A percentile compares a stretch with the other conserved stretches of the same genome.
Evolutionary conservation across 495 filamentous ascomycete genomes (phyloP).

Genomic region (Filosporella fistucella): DNA sequence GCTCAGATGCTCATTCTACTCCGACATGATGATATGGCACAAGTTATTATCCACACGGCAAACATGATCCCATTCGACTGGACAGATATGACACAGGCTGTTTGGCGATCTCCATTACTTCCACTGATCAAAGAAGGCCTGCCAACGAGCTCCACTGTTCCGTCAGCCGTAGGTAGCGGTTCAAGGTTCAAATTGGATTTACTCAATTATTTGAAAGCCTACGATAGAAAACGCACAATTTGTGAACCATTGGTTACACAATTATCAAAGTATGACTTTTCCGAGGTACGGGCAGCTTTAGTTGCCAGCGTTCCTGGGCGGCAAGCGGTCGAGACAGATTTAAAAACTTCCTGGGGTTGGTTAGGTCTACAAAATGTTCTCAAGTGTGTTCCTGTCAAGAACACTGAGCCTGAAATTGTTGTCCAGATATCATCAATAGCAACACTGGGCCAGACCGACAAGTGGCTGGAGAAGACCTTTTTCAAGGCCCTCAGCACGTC

Average conservation of each 20-base stretch:
- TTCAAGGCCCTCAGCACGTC: constrained; percentile 32
- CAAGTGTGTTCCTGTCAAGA: constrained; percentile 39
- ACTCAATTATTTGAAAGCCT: constrained; percentile 65
- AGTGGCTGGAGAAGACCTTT: constrained; percentile 68
- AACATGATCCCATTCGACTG: constrained; percentile 87
- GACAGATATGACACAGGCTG: constrained; percentile 81
- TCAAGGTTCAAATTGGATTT: constrained; percentile 71
- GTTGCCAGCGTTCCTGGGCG: constrained; percentile 73
- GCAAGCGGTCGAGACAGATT: constrained; percentile 42
- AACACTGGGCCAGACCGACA: constrained; percentile 66
- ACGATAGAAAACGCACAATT: constrained; percentile 51
- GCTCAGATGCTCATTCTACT: constrained; percentile 70
- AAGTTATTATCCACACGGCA: constrained; percentile 83
- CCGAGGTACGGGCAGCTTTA: constrained; percentile 62
- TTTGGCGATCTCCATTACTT: constrained; percentile 75
- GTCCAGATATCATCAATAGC: constrained; percentile 82
- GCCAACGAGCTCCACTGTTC: not conserved
- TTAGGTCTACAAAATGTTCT: constrained; percentile 58
- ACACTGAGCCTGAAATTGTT: constrained; percentile 52
- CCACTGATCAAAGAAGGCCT: constrained; percentile 30
- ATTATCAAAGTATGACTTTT: constrained; percentile 66
- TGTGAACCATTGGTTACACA: constrained; percentile 46
- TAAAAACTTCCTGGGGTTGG: constrained; percentile 68
- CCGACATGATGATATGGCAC: constrained; percentile 68
- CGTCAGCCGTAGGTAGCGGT: constrained; percentile 51